Evolutionary conservation across 2,329 filamentous ascomycete species (phyloP), one percentile per base, ranked within the genome.

Genomic region (Pseudogymnoascus sp.): DNA sequence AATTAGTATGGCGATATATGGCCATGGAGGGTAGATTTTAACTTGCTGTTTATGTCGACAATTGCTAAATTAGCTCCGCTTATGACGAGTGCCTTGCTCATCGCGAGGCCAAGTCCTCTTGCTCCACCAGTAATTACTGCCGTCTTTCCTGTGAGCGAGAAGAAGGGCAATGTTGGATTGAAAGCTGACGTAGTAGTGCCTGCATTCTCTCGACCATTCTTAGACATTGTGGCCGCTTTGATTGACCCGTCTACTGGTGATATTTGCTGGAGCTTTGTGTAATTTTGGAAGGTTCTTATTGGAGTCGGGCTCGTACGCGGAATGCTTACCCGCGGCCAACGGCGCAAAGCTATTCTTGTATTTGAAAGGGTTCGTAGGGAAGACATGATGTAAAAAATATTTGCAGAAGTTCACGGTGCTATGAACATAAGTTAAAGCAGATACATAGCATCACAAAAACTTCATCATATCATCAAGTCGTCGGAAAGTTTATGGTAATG

Each of bases 41-140:
- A 81, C 86, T 69, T 77, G 93, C 90, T 89, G 79, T 98, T 96
- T 23, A 48, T 14, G 19, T 98, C 93, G 43, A 97, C 92, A 76
- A 98, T 90, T 45, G 93, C 93, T 67, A 97, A 82, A 75, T 96
- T 88, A 8, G 91, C 90, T 62, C 93, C 93, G 63, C 90, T 95
- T 62, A 91, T 88, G 62, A 96, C 90, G 77, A 96, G 85, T 57
- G 90, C 92, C 79, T 96, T 92, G 62, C 89, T 90, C 90, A 98
- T 97, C 70, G 96, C 92, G 66, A 97, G 80, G 41, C 93, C 93
- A 65, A 98, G 78, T 6, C 93, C 93, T 73, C 93, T 83, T 25
- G 93, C 93, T 73, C 93, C 93, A 62, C 93, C 93, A 0, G 93
- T 98, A 41, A 98, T 90, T 43, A 97, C 81, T 57, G 86, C 92